A percentile compares a stretch with the other conserved stretches of the same genome.
phyloP scores from a whole-genome alignment of 805 yeast genomes.

The Pichia rugopelliculosa region DNA sequence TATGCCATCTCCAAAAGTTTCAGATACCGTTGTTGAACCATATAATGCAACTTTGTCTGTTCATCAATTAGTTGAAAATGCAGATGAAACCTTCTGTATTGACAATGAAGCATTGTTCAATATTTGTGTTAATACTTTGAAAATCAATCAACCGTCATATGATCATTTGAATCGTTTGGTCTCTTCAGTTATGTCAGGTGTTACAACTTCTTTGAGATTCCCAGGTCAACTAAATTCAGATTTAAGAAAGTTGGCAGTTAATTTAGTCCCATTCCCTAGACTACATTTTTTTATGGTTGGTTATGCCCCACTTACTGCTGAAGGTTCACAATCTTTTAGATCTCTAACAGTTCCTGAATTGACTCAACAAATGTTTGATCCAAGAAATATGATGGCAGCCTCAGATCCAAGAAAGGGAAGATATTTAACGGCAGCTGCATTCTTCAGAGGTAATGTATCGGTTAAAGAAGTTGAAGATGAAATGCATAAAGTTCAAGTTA shows the following conservation, averaged over 20 bases:
- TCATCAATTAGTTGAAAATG: slow-evolving; percentile 83
- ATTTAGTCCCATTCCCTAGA: slow-evolving; percentile 92
- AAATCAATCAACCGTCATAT: slow-evolving; percentile 71
- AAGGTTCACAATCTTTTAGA: slow-evolving; percentile 75
- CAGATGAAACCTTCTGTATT: slow-evolving; percentile 91
- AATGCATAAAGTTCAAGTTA: slow-evolving; percentile 76
- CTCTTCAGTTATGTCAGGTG: slow-evolving; percentile 91
- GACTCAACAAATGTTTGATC: slow-evolving; percentile 89
- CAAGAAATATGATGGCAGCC: slow-evolving; percentile 94
- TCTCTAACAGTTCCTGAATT: slow-evolving; percentile 83
- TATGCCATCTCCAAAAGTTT: slow-evolving; percentile 83
- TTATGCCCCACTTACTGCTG: slow-evolving; percentile 83
- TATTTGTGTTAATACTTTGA: slow-evolving; percentile 81
- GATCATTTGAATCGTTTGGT: slow-evolving; percentile 75
- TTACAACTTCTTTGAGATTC: slow-evolving; percentile 86
- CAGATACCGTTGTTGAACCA: slow-evolving; percentile 93
- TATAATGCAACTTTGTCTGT: slow-evolving; percentile 88
- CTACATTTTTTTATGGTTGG: slow-evolving; percentile 94
- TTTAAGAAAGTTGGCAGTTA: slow-evolving; percentile 87
- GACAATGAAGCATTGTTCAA: slow-evolving; percentile 91
- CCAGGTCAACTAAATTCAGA: slow-evolving; percentile 95
- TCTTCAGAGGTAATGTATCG: slow-evolving; percentile 89
- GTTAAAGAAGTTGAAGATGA: slow-evolving; percentile 93
- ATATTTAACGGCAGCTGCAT: slow-evolving; percentile 87
- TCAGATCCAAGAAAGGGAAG: slow-evolving; percentile 87